Evolutionary conservation across 192 early-diverging fungal species (phyloP), one percentile per base, ranked within the genome.

Genomic region (Coemansia sp.): DNA sequence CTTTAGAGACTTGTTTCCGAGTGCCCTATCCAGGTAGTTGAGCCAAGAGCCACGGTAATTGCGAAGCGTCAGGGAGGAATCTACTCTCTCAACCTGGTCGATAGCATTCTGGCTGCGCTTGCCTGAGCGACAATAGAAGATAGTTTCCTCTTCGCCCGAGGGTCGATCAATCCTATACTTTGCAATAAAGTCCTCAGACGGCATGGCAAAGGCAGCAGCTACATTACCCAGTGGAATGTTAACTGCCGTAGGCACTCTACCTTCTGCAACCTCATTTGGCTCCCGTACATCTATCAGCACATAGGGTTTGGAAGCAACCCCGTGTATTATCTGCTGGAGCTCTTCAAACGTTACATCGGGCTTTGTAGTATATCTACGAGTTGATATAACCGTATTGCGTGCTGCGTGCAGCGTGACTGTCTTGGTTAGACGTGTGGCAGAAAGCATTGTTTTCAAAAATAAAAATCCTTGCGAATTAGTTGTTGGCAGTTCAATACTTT

Each of bases 121-220:
- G 23, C 89, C 89, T 19, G 84, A 85, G 67, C 85, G 82, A 74
- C 89, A 91, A 68, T 91, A 91, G 59, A 90, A 85, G 57, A 91
- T 84, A 17, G 87, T 72, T 54, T 85, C 78, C 30, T 84, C 76
- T 21, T 81, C 66, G 29, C 70, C 72, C 0, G 72, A 68, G 10
- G 88, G 88, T 68, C 88, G 87, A 25, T 85, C 80, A 59, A 89
- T 85, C 21, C 89, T 84, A 69, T 84, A 86, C 68, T 82, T 70
- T 2, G 66, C 66, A 59, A 76, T 77, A 57, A 86, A 86, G 9
- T 69, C 63, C 11, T 72, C 62, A 8, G 73, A 27, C 14, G 69
- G 57, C 61, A 83, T 68, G 7, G 70, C 69, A 56, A 85, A 81
- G 23, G 82, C 82, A 17, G 75, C 71, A 24, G 81, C 72, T 24